Base-by-base conservation (phyloP, 257 asterid genomes). In the Solanum dulcamara region DNA sequence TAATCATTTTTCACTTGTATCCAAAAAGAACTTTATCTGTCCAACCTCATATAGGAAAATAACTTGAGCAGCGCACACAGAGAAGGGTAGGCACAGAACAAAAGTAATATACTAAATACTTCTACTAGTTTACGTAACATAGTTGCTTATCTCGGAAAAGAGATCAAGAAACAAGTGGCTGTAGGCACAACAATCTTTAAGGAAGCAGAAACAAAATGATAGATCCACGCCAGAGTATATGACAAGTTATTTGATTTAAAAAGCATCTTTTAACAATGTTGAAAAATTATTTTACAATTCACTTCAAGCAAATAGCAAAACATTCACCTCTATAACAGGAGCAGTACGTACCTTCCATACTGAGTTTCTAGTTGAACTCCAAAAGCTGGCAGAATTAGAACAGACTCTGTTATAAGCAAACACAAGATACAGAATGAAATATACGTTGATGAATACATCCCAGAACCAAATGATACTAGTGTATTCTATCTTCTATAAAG, bases 301-400 rank as follows among this genome's bases (percentile, higher is more conserved):
- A 79, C 64, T 46, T 40, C 2, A 28, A 11, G 67, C n/a, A 48
- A 44, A 46, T 26, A 87, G 35, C 44, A 17, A 72, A 44, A 11
- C 74, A 4, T 48, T 79, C 81, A 80, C 55, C 84, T 44, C 50
- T 77, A 48, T 20, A 33, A 80, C 42, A 87, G 82, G 83, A 84
- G 53, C 55, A 46, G 17, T 50, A 71, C 15, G 87, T 92, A 95
- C 98, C 99, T 96, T 91, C 90, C 86, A 86, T 90, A 95, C 26
- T 88, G 90, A 87, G 98, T 92, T 90, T 94, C 98, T 81, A 96
- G 98, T 92, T 96, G 98, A 90, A 96, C 91, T 24, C 99, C 98
- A 80, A 96, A 92, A 57, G 93, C 93, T 57, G 98, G 98, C 44
- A 96, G 91, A 86, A 95, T 93, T 44, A 91, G 88, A 83, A 93